Conservation (phyloP, 176 grass and related monocot species). For the Paspalum vaginatum region DNA sequence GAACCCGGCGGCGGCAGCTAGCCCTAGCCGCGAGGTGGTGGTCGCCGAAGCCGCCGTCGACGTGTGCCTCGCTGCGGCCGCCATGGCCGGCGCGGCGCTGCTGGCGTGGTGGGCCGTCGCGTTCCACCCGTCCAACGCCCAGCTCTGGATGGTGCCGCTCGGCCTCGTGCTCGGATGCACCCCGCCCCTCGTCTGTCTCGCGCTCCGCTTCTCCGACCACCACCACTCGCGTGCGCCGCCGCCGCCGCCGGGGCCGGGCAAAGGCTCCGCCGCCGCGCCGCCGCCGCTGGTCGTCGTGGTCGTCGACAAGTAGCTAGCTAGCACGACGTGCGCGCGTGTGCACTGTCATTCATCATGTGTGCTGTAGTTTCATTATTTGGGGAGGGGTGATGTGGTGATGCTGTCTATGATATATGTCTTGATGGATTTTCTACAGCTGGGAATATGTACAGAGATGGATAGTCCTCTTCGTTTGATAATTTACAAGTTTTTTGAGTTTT, state of each 20-base stretch:
- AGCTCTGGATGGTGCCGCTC: slow-evolving; percentile 85
- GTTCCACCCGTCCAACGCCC: slow-evolving; percentile 68
- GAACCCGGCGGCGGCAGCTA: too few relatives aligned
- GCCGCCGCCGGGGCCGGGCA: background rate
- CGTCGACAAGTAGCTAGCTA: slow-evolving; percentile 38
- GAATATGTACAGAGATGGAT: too few relatives aligned
- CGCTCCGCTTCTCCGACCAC: slow-evolving; percentile 44
- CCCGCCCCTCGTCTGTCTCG: slow-evolving; percentile 56
- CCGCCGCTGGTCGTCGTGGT: slow-evolving; percentile 4
- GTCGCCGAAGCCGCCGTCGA: slow-evolving; percentile 14
- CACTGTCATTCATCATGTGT: background rate
- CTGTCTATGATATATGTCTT: background rate
- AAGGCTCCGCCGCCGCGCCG: background rate
- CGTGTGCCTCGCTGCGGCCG: slow-evolving; percentile 37
- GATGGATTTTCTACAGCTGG: too few relatives aligned
- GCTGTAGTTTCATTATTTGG: background rate
- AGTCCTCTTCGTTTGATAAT: too few relatives aligned
- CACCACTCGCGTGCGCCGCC: background rate
- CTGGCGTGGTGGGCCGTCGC: slow-evolving; percentile 66
- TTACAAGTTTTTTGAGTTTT: too few relatives aligned
- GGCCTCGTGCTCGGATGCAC: slow-evolving; percentile 75
- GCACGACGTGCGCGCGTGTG: background rate
- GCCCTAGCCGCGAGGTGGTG: background rate
- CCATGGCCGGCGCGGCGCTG: slow-evolving; percentile 45
- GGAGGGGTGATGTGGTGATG: background rate